A percentile compares a stretch with the other conserved stretches of the same genome.
Evolutionary conservation across 2,329 filamentous ascomycete genomes (phyloP).

Genomic region (Teratosphaeria gauchensis): DNA sequence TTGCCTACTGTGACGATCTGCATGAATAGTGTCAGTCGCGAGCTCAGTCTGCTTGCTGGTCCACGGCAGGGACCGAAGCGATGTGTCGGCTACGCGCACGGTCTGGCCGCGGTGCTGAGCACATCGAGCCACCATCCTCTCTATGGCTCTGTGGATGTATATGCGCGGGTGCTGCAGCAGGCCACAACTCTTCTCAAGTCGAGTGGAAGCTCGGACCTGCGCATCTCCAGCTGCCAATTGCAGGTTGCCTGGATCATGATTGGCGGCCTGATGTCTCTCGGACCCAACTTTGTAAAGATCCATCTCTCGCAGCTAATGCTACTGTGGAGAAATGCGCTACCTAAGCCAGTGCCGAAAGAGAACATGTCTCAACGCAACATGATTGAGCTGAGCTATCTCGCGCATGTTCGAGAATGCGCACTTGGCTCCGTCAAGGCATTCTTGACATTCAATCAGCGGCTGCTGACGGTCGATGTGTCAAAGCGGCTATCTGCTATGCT

Average conservation of each 20-base stretch:
- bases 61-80: conserved; percentile 69
- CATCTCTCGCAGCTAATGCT: conserved; percentile 88
- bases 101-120: conserved; percentile 80
- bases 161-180: conserved; percentile 81
- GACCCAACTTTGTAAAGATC: conserved; percentile 97
- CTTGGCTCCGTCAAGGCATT: conserved; percentile 86
- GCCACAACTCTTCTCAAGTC: conserved; percentile 88
- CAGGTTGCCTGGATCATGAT: conserved; percentile 98
- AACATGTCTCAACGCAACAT: conserved; percentile 75
- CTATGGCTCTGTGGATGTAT: conserved; percentile 91
- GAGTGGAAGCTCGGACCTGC: conserved; percentile 80
- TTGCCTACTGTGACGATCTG: conserved; percentile 86
- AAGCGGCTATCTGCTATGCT: conserved; percentile 89
- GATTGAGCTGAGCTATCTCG: conserved; percentile 83
- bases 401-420: conserved; percentile 90
- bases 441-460: conserved; percentile 80
- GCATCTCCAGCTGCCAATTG: conserved; percentile 86
- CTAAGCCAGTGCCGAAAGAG: conserved; percentile 87
- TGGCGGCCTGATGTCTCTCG: conserved; percentile 89
- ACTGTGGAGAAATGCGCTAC: conserved; percentile 93
- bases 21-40: conserved; percentile 87
- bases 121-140: conserved; percentile 80
- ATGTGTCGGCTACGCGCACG: conserved; percentile 86
- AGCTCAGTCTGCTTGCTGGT: conserved; percentile 66
- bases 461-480: conserved; percentile 88